Conservation (phyloP, 2,329 filamentous ascomycete species). For the Pseudocercospora musae region DNA sequence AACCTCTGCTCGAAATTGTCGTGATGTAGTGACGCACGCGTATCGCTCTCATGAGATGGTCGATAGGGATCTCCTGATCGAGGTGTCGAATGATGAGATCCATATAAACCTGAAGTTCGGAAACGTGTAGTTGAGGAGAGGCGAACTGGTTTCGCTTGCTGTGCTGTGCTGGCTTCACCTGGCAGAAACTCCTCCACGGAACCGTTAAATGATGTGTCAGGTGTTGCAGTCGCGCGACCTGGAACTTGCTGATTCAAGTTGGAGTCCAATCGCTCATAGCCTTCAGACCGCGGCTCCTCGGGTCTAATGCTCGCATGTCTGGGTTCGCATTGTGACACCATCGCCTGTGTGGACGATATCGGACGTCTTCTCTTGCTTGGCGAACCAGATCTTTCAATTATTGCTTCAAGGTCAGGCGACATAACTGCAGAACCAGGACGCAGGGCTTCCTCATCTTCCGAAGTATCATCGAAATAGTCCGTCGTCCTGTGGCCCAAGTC, state of each 20-base stretch:
- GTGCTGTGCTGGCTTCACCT: slow-evolving; percentile 11
- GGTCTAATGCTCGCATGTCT: slow-evolving; percentile 19
- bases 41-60: slow-evolving; percentile 1
- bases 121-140: slow-evolving; percentile 12
- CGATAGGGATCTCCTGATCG: background rate
- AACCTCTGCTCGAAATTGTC: slow-evolving; percentile 31
- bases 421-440: slow-evolving; percentile 8
- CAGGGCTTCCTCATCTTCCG: slow-evolving; percentile 23
- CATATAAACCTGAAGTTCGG: slow-evolving; percentile 15
- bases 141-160: slow-evolving; percentile 17
- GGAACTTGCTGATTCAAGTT: slow-evolving; percentile 9
- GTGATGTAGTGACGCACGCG: slow-evolving; percentile 10
- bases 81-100: background rate
- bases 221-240: slow-evolving; percentile 7
- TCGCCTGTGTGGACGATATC: slow-evolving; percentile 16
- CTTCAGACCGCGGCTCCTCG: slow-evolving; percentile 21
- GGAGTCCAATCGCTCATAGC: slow-evolving; percentile 29
- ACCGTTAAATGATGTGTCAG: slow-evolving; percentile 28
- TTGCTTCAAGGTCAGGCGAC: slow-evolving; percentile 11
- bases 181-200: slow-evolving; percentile 30
- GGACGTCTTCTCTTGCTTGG: slow-evolving; percentile 22
- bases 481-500: slow-evolving; percentile 31
- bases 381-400: slow-evolving; percentile 16
- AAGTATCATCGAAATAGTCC: slow-evolving; percentile 38
- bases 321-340: slow-evolving; percentile 23